These are phyloP conservation scores for Aspergillus cristatus DNA, from an alignment of 495 filamentous ascomycete species.

Conservation along the genomic window DNA sequence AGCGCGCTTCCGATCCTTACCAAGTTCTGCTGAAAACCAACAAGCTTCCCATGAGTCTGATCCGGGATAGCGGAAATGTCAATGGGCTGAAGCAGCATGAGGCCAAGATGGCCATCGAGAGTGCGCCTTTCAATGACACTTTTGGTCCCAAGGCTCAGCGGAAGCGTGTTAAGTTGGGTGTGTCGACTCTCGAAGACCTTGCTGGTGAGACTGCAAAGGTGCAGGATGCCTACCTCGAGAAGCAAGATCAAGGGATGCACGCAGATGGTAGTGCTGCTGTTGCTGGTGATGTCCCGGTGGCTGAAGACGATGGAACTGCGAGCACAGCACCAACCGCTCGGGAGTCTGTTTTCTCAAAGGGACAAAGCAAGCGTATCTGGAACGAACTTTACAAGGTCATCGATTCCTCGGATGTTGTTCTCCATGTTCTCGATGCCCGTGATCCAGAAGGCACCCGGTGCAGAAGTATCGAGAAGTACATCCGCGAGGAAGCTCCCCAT, in stretches of 20 bases:
- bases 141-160: constrained; percentile 91
- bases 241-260: constrained; percentile 60
- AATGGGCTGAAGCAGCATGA: constrained; percentile 86
- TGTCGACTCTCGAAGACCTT: constrained; percentile 70
- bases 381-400: constrained; percentile 99
- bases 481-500: constrained; percentile 84
- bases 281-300: constrained; percentile 41
- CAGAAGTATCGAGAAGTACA: constrained; percentile 84
- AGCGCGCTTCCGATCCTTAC: constrained; percentile 84
- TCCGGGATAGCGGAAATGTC: constrained; percentile 51
- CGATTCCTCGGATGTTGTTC: constrained; percentile 89
- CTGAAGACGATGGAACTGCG: constrained; percentile 38
- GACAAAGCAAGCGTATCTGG: constrained; percentile 91
- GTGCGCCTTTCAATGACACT: constrained; percentile 73
- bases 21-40: constrained; percentile 87
- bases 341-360: constrained; percentile 89
- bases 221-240: constrained; percentile 71
- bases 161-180: constrained; percentile 81
- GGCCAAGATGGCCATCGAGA: constrained; percentile 90
- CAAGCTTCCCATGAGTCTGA: constrained; percentile 81
- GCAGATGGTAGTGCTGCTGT: constrained; percentile 57
- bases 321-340: constrained; percentile 56
- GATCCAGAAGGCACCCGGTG: constrained; percentile 88
- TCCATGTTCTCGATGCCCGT: constrained; percentile 89
- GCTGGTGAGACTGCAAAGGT: constrained; percentile 67